phyloP scores from a whole-genome alignment of 306 rosid species.

The Nissolia schottii region DNA sequence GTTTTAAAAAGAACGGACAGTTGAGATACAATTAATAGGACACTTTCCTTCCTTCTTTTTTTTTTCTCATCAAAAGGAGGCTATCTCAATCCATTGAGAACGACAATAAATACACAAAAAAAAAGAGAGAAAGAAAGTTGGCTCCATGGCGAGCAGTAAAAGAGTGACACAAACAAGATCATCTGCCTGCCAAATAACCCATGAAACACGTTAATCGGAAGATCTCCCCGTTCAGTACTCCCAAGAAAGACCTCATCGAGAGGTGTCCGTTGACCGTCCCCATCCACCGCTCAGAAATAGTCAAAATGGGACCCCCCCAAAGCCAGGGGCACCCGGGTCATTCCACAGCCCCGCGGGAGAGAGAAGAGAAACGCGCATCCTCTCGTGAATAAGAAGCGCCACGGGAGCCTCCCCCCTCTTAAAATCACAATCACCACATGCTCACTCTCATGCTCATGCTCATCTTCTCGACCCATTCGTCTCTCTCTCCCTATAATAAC shows the following conservation, averaged over 20 bases:
- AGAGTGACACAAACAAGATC: too few species aligned
- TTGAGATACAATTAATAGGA: too few species aligned
- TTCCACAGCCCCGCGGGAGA: not conserved
- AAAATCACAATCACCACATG: conserved; percentile 24
- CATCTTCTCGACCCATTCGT: conserved; percentile 12
- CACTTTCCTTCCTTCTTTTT: too few species aligned
- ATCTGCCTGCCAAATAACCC: too few species aligned
- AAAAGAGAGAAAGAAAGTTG: too few species aligned
- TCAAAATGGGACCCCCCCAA: conserved; percentile 25
- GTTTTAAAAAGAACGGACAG: too few species aligned
- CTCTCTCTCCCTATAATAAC: conserved; percentile 37
- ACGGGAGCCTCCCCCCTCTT: conserved; percentile 44
- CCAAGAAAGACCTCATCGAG: not conserved
- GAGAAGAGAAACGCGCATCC: conserved; percentile 1
- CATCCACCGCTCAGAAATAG: not conserved
- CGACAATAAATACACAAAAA: too few species aligned
- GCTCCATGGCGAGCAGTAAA: too few species aligned
- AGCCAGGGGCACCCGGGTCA: conserved; percentile 14
- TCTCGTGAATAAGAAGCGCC: conserved; percentile 84
- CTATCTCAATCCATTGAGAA: too few species aligned
- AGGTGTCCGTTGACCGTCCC: conserved; percentile 20
- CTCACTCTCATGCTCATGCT: conserved; percentile 11
- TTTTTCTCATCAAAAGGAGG: too few species aligned
- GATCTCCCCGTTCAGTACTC: not conserved
- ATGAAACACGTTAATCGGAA: too few species aligned